A percentile compares a stretch with the other conserved stretches of the same genome.
phyloP scores from a whole-genome alignment of 345 rosid genomes.

The Hirschfeldia incana region DNA sequence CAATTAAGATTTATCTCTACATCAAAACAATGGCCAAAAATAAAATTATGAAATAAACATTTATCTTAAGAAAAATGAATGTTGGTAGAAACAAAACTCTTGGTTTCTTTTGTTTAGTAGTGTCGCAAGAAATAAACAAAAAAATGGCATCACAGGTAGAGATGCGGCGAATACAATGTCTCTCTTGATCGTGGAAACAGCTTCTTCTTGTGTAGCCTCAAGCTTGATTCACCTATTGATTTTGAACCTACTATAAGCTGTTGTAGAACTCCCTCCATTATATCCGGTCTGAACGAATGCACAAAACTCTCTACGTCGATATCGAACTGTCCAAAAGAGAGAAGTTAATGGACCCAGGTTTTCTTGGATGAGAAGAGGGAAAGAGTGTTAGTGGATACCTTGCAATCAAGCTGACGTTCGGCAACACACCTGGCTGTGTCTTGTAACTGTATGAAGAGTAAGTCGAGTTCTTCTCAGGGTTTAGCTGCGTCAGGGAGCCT shows the following conservation, averaged over 20 bases:
- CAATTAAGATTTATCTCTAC: not conserved
- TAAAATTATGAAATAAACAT: not conserved
- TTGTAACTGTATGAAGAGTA: conserved; percentile 82
- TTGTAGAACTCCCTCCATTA: conserved; percentile 96
- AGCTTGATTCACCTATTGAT: conserved; percentile 84
- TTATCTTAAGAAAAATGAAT: too few species aligned
- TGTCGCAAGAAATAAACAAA: conserved; percentile 13
- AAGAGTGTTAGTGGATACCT: conserved; percentile 52
- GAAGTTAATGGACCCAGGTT: not conserved
- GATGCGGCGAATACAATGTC: conserved; percentile 98
- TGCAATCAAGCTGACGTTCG: conserved; percentile 86
- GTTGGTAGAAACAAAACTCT: not conserved
- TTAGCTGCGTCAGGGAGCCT: conserved; percentile 86
- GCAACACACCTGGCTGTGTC: conserved; percentile 86
- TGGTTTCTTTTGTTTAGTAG: not conserved
- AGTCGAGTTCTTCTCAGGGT: conserved; percentile 91
- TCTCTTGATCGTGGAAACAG: conserved; percentile 84
- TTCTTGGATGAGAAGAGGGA: not conserved
- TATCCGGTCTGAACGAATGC: conserved; percentile 87
- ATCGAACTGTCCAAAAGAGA: conserved; percentile 54
- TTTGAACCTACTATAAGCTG: conserved; percentile 88
- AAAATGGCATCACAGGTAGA: conserved; percentile 56
- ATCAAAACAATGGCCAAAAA: not conserved
- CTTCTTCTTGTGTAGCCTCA: conserved; percentile 79
- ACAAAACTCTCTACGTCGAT: conserved; percentile 80